Conservation (phyloP, 441 rosid genomes). For the Melastoma candidum region DNA sequence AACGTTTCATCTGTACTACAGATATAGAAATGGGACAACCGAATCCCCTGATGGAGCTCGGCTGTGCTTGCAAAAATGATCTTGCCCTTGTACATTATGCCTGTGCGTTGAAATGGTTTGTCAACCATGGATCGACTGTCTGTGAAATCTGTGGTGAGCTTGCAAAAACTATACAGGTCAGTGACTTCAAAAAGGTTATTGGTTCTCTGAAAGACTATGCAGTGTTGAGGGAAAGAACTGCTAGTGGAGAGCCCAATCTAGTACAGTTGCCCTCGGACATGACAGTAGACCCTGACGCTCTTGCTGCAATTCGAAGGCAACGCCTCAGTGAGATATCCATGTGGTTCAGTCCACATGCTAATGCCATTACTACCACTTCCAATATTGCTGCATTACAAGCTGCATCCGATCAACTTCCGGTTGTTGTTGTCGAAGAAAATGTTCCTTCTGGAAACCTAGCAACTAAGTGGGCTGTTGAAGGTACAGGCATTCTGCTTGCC, state of each 20-base stretch:
- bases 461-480: constrained; percentile 93
- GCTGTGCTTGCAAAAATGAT: constrained; percentile 85
- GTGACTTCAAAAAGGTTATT: constrained; percentile 55
- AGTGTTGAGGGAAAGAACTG: constrained; percentile 70
- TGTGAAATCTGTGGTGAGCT: constrained; percentile 78
- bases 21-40: constrained; percentile 70
- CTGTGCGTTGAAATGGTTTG: constrained; percentile 95
- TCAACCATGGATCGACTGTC: constrained; percentile 78
- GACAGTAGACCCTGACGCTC: constrained; percentile 80
- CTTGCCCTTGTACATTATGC: constrained; percentile 85
- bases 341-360: constrained; percentile 69
- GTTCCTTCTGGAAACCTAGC: constrained; percentile 52
- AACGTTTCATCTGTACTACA: constrained; percentile 55
- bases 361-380: constrained; percentile 13
- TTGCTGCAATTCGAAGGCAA: constrained; percentile 86
- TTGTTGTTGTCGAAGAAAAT: constrained; percentile 36
- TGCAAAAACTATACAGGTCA: constrained; percentile 45
- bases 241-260: constrained; percentile 72
- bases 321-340: constrained; percentile 74
- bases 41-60: constrained; percentile 56
- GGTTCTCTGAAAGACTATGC: constrained; percentile 66
- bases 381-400: constrained; percentile 35
- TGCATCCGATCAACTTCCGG: constrained; percentile 51
- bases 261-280: constrained; percentile 32
- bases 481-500: constrained; percentile 86